A percentile compares a stretch with the other conserved stretches of the same genome.
These are phyloP conservation scores for Termitomyces sp. DNA, from an alignment of 768 basidiomycete species.

Conservation along the genomic window DNA sequence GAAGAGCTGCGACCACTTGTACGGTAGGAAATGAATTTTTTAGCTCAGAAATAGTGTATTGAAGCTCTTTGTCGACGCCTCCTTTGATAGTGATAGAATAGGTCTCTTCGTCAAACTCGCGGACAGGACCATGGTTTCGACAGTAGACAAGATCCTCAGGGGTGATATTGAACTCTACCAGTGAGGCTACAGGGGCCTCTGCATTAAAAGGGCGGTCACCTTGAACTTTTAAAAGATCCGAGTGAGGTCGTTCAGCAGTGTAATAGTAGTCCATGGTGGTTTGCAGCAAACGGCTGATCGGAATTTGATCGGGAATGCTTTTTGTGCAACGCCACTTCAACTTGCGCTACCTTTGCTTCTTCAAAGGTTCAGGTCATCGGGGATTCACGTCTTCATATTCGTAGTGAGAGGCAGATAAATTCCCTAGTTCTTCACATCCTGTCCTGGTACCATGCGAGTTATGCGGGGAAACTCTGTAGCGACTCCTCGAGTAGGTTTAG, in stretches of 20 bases:
- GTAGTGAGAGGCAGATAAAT: too few species aligned
- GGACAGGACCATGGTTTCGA: constrained; percentile 65
- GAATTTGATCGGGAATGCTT: constrained; percentile 5
- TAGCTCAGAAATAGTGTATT: constrained; percentile 34
- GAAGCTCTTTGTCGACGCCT: constrained; percentile 24
- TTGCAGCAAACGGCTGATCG: constrained; percentile 8
- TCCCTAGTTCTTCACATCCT: too few species aligned
- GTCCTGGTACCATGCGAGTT: too few species aligned
- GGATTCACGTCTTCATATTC: too few species aligned
- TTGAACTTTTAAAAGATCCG: constrained; percentile 40
- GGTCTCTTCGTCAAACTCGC: constrained; percentile 40
- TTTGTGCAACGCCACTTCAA: neutral
- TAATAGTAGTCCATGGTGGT: constrained; percentile 43
- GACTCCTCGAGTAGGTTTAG: too few species aligned
- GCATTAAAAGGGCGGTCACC: constrained; percentile 60
- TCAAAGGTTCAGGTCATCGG: too few species aligned
- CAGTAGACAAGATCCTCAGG: constrained; percentile 64
- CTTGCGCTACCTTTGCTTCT: too few species aligned
- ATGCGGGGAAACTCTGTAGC: too few species aligned
- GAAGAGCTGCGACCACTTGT: constrained; percentile 48
- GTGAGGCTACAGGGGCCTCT: constrained; percentile 50
- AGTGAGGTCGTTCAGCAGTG: constrained; percentile 43
- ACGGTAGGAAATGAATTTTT: constrained; percentile 33
- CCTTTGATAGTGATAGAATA: constrained; percentile 38
- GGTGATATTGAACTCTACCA: constrained; percentile 56